Conservation (phyloP, 1,284 basidiomycete genomes). For the Omphalotus olearius region DNA sequence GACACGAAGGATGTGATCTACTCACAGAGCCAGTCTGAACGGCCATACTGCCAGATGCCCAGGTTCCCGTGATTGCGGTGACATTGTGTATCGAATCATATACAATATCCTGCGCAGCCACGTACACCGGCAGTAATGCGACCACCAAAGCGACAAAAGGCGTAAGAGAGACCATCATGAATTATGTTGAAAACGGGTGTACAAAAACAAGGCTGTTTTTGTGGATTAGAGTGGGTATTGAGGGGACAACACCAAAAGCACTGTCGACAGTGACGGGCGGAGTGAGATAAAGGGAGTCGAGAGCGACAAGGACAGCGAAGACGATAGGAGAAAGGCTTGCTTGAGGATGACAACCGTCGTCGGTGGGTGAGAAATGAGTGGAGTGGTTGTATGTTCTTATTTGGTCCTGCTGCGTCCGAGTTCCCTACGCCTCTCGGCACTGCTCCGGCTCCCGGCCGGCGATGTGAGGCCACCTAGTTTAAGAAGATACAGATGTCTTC, state of each 20-base stretch:
- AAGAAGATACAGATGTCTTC: no score
- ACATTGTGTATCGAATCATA: conserved; percentile 46
- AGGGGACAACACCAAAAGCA: neutral
- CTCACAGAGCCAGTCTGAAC: conserved; percentile 84
- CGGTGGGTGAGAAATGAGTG: conserved; percentile 13
- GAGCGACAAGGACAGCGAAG: neutral
- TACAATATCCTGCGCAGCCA: conserved; percentile 27
- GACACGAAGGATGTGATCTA: conserved; percentile 20
- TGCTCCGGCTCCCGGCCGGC: no score
- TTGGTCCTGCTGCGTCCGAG: neutral
- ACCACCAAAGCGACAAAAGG: conserved; percentile 34
- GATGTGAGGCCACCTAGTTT: no score
- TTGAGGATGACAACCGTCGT: conserved; percentile 1
- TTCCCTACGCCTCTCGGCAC: neutral
- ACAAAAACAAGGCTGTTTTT: neutral
- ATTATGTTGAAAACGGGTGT: neutral
- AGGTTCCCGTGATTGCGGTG: conserved; percentile 74
- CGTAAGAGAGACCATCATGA: conserved; percentile 32
- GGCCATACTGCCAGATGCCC: conserved; percentile 73
- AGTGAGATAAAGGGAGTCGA: neutral
- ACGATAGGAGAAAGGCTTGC: neutral
- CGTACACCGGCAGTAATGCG: conserved; percentile 36
- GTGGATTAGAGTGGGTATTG: neutral
- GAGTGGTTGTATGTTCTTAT: conserved; percentile 10
- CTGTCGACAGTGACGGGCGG: neutral